Evolutionary conservation across 768 basidiomycete genomes (phyloP).

Genomic region (Tephrocybe sp.): DNA sequence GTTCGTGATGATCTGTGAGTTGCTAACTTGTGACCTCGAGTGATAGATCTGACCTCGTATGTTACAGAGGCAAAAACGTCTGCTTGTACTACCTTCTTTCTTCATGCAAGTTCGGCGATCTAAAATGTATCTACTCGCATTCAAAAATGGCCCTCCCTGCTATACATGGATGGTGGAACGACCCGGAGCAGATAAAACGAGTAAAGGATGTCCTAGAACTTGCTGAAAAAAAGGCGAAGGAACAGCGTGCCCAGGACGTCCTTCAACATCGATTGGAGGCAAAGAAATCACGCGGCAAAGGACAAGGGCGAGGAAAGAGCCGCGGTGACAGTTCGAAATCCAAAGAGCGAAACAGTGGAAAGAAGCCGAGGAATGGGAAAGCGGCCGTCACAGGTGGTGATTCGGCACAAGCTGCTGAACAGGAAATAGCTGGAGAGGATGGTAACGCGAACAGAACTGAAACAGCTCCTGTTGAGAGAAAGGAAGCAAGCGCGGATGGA

Average conservation of each 20-base stretch:
- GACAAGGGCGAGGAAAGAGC: constrained; percentile 15
- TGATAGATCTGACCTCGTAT: background rate
- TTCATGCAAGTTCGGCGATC: constrained; percentile 36
- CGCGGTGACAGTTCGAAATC: constrained; percentile 1
- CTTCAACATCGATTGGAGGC: constrained; percentile 8
- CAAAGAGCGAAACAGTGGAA: constrained; percentile 3
- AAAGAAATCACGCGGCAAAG: constrained; percentile 12
- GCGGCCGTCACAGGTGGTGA: background rate
- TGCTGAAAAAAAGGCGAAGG: constrained; percentile 19
- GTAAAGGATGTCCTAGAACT: constrained; percentile 21
- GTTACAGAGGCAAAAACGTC: constrained; percentile 51
- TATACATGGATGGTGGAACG: constrained; percentile 35
- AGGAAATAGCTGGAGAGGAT: background rate
- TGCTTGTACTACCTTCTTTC: constrained; percentile 41
- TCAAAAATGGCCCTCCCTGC: constrained; percentile 32
- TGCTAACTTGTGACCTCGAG: too few relatives aligned
- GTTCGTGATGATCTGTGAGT: constrained; percentile 55
- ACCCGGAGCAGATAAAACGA: constrained; percentile 14
- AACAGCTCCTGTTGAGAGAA: too few relatives aligned
- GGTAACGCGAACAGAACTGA: background rate
- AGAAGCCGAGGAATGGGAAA: background rate
- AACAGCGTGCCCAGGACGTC: constrained; percentile 15
- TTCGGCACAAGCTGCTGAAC: background rate
- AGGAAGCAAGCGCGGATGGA: too few relatives aligned
- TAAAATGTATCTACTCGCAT: constrained; percentile 41